Base-by-base conservation (phyloP, 2,329 filamentous ascomycete genomes). In the Aspergillus hortae region DNA sequence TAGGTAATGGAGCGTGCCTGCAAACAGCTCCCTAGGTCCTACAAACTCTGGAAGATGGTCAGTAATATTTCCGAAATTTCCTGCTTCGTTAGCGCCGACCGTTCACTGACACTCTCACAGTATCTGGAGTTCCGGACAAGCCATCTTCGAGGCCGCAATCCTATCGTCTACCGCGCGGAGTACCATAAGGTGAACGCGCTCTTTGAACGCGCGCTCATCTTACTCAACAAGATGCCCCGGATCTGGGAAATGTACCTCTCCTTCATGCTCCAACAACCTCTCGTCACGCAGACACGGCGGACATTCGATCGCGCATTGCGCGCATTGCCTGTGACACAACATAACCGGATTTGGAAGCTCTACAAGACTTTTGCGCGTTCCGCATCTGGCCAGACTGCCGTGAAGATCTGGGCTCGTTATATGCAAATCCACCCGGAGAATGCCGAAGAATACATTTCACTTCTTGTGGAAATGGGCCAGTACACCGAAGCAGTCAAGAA, bases 211-310 rank as follows among this genome's bases (percentile, higher is more conserved):
- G 92, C 94, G 3, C 77, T 99, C 47, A 89, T 96, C 53, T 80
- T 99, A 38, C 82, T 99, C 56, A 96, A 99, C 76, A 99, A 99
- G 76, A 99, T 99, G 94, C 94, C 95, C 21, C 84, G 85, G 60
- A 94, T 99, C 67, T 99, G 94, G 95, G 92, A 96, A 70, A 90
- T 97, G 85, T 99, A 96, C 69, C 84, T 99, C 56, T 82, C 82
- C 45, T 97, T 99, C 67, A 79, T 99, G 52, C 84, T 92, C 67
- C 85, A 89, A 65, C 94, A 99, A 70, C 94, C 94, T n/a, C 77
- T 95, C 49, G 85, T 99, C 55, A 96, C 92, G 6, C 80, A 85
- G 52, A 95, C 90, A 23, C 85, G 94, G 53, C 85, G 86, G 58
- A 90, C 90, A 1, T 99, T 99, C 74, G 92, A 99, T 73, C 86